phyloP scores from a whole-genome alignment of 1,284 basidiomycete species.

The Cerioporus squamosus region DNA sequence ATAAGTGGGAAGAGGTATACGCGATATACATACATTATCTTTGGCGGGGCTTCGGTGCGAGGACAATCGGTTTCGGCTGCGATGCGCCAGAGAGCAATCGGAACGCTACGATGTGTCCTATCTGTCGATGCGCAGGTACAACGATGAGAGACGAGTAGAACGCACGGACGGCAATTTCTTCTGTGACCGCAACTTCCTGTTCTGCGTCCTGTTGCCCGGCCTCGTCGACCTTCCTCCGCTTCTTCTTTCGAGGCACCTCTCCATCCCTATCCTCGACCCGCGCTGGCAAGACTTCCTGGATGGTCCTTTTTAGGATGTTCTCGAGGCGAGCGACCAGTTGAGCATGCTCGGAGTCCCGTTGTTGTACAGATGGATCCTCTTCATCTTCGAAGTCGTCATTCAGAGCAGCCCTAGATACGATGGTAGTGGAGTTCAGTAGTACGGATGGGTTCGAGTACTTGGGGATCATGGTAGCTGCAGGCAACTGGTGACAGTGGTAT shows the following conservation, averaged over 20 bases:
- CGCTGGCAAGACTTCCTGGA: conserved; percentile 23
- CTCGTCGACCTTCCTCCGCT: conserved; percentile 10
- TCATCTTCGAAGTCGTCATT: conserved; percentile 22
- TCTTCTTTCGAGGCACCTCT: conserved; percentile 15
- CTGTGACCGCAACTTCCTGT: not conserved
- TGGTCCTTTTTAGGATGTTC: conserved; percentile 31
- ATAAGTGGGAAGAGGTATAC: not conserved
- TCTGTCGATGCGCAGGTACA: too few species aligned
- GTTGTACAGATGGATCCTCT: not conserved
- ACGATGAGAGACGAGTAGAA: not conserved
- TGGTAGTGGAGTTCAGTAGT: conserved; percentile 13
- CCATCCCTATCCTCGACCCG: not conserved
- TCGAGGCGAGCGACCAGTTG: conserved; percentile 30
- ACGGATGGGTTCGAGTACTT: conserved; percentile 28
- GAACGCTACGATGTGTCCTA: conserved; percentile 28
- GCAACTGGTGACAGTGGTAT: too few species aligned
- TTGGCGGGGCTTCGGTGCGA: conserved; percentile 32
- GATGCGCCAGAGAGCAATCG: conserved; percentile 35
- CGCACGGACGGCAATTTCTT: conserved; percentile 17
- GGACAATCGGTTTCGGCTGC: conserved; percentile 30
- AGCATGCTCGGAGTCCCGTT: conserved; percentile 14
- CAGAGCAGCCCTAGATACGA: conserved; percentile 30
- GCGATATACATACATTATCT: conserved; percentile 24
- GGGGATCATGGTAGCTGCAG: conserved; percentile 20
- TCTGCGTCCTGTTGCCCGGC: not conserved